A percentile compares a stretch with the other conserved stretches of the same genome.
Evolutionary conservation across 2,329 filamentous ascomycete species (phyloP).

Genomic region (Botryotinia narcissicola): DNA sequence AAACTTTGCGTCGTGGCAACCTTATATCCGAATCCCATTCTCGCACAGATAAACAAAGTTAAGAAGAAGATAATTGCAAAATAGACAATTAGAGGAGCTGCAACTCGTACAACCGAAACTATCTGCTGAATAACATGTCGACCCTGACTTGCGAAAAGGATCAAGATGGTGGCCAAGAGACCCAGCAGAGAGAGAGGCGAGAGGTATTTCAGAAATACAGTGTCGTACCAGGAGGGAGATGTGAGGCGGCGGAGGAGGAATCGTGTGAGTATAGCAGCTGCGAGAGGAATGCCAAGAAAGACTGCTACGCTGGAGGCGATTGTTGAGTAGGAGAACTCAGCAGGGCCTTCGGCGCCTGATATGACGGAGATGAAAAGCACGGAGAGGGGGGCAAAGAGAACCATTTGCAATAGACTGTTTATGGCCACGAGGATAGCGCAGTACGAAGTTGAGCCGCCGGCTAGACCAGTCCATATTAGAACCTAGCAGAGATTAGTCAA

Average conservation of each 20-base stretch:
- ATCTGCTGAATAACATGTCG: slow-evolving; percentile 76
- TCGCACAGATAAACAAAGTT: slow-evolving; percentile 61
- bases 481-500: slow-evolving; percentile 23
- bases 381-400: slow-evolving; percentile 68
- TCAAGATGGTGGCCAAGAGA: slow-evolving; percentile 80
- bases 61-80: slow-evolving; percentile 72
- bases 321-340: slow-evolving; percentile 55
- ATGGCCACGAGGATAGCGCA: slow-evolving; percentile 77
- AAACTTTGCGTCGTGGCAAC: slow-evolving; percentile 76
- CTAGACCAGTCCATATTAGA: slow-evolving; percentile 74
- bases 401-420: slow-evolving; percentile 73
- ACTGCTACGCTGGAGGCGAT: slow-evolving; percentile 80
- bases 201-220: slow-evolving; percentile 65
- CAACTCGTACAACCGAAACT: slow-evolving; percentile 76
- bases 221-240: slow-evolving; percentile 62
- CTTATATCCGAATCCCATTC: slow-evolving; percentile 72
- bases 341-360: slow-evolving; percentile 46
- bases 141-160: slow-evolving; percentile 83
- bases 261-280: slow-evolving; percentile 73
- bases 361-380: slow-evolving; percentile 68
- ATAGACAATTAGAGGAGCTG: slow-evolving; percentile 78
- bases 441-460: slow-evolving; percentile 76
- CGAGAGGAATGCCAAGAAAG: slow-evolving; percentile 82
- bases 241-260: slow-evolving; percentile 55
- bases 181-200: slow-evolving; percentile 78